phyloP scores from a whole-genome alignment of 1,284 basidiomycete genomes.

The Leccinum griseonigrum region DNA sequence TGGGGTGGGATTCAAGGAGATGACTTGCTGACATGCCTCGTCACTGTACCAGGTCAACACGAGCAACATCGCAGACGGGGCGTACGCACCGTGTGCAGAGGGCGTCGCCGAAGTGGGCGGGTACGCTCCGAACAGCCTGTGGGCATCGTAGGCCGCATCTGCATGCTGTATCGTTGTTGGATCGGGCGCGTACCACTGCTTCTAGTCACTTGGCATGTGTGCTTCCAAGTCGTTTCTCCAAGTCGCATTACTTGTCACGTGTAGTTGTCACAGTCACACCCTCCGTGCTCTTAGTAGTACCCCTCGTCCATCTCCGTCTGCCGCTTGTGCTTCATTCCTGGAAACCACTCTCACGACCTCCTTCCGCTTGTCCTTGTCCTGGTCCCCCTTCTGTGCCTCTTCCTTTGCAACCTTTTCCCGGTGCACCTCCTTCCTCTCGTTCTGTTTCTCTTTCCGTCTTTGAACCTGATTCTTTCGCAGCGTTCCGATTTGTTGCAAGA shows the following conservation, averaged over 20 bases:
- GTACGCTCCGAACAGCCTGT: slow-evolving; percentile 59
- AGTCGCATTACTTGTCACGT: slow-evolving; percentile 14
- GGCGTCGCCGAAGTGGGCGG: slow-evolving; percentile 70
- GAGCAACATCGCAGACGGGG: slow-evolving; percentile 4
- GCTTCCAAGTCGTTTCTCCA: neutral
- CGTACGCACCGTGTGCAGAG: slow-evolving; percentile 56
- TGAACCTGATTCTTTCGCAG: slow-evolving; percentile 85
- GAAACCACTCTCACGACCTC: slow-evolving; percentile 67
- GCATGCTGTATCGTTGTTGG: slow-evolving; percentile 3
- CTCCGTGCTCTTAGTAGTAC: slow-evolving; percentile 46
- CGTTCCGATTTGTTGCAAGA: slow-evolving; percentile 94
- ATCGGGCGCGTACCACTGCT: slow-evolving; percentile 20
- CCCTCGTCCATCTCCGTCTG: slow-evolving; percentile 60
- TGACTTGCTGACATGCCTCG: slow-evolving; percentile 55
- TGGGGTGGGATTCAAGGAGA: slow-evolving; percentile 50
- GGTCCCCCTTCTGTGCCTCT: slow-evolving; percentile 65
- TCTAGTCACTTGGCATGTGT: neutral
- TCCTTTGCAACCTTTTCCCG: slow-evolving; percentile 71
- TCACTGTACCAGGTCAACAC: slow-evolving; percentile 42
- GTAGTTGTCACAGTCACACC: slow-evolving; percentile 22
- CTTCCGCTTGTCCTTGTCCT: slow-evolving; percentile 77
- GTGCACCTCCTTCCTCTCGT: slow-evolving; percentile 61
- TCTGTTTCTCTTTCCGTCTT: slow-evolving; percentile 81
- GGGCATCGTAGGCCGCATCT: slow-evolving; percentile 57
- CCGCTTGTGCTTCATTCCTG: slow-evolving; percentile 70